Evolutionary conservation across 2,329 filamentous ascomycete genomes (phyloP).

Genomic region (Ceratocystis lukuohia): DNA sequence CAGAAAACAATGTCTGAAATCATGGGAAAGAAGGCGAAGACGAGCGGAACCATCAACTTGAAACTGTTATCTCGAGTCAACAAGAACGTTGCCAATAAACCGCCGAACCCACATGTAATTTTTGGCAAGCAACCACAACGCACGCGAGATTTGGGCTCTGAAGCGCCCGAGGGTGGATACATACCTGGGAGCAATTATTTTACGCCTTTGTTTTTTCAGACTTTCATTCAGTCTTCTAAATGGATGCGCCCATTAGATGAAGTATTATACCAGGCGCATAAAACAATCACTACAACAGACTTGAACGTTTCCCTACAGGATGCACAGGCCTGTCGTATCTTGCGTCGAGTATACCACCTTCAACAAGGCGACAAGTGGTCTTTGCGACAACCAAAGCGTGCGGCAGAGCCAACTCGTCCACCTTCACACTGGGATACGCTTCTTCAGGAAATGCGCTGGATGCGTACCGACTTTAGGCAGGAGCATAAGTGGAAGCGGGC

Average conservation of each 20-base stretch:
- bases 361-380: conserved; percentile 92
- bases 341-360: conserved; percentile 76
- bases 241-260: conserved; percentile 55
- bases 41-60: background rate
- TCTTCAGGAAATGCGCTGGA: conserved; percentile 90
- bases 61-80: conserved; percentile 26
- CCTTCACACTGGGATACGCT: conserved; percentile 75
- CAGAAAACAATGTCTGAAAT: conserved; percentile 18
- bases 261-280: conserved; percentile 69
- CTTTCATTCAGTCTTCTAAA: conserved; percentile 40
- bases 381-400: conserved; percentile 73
- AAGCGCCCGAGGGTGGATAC: conserved; percentile 30
- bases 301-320: conserved; percentile 73
- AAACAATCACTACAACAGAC: conserved; percentile 77
- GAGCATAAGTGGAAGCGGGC: conserved; percentile 89
- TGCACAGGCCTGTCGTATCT: conserved; percentile 71
- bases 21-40: conserved; percentile 7
- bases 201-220: conserved; percentile 47
- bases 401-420: conserved; percentile 63
- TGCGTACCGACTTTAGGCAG: conserved; percentile 90
- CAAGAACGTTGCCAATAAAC: conserved; percentile 40
- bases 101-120: conserved; percentile 43
- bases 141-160: conserved; percentile 31
- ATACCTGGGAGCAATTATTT: conserved; percentile 49
- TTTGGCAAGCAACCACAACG: conserved; percentile 55